Evolutionary conservation across 2,329 filamentous ascomycete genomes (phyloP).

Genomic region (Stemphylium vesicarium): DNA sequence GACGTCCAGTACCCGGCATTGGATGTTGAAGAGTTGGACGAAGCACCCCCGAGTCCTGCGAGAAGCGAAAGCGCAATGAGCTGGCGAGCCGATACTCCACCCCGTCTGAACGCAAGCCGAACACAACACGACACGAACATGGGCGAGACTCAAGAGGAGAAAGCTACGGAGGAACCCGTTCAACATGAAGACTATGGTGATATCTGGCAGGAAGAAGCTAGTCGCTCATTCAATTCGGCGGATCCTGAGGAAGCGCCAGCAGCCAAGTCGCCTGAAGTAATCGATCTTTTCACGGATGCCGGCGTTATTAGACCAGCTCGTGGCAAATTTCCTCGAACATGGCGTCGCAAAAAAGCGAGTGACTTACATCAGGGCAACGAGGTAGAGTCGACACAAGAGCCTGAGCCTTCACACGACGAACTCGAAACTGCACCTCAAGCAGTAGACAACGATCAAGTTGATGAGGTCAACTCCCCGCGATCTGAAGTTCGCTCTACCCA

Average conservation of each 20-base stretch:
- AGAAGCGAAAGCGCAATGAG: slow-evolving; percentile 45
- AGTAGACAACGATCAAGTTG: slow-evolving; percentile 21
- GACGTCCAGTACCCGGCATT: slow-evolving; percentile 40
- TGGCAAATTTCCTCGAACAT: slow-evolving; percentile 51
- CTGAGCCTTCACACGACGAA: slow-evolving; percentile 6
- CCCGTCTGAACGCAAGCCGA: background rate
- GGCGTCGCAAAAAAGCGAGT: slow-evolving; percentile 49
- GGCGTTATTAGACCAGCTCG: slow-evolving; percentile 42
- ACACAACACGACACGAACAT: background rate
- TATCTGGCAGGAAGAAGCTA: slow-evolving; percentile 58
- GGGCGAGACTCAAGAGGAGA: slow-evolving; percentile 5
- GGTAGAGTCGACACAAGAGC: slow-evolving; percentile 32
- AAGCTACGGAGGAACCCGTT: slow-evolving; percentile 1
- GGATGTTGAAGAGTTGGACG: slow-evolving; percentile 19
- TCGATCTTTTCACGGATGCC: slow-evolving; percentile 46
- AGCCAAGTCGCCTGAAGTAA: slow-evolving; percentile 26
- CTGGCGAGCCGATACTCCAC: slow-evolving; percentile 37
- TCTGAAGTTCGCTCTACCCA: slow-evolving; percentile 13
- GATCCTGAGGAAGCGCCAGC: slow-evolving; percentile 25
- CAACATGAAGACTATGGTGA: slow-evolving; percentile 42
- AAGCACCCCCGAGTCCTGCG: slow-evolving; percentile 38
- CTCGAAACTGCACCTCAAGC: slow-evolving; percentile 1
- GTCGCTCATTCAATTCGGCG: slow-evolving; percentile 38
- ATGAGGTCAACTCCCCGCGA: slow-evolving; percentile 11
- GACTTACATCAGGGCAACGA: slow-evolving; percentile 50